Percentiles rank a stretch among this genome's conserved stretches.
These are phyloP conservation scores for Pythium apleroticum DNA, from an alignment of 352 stramenopile species.

Conservation along the genomic window DNA sequence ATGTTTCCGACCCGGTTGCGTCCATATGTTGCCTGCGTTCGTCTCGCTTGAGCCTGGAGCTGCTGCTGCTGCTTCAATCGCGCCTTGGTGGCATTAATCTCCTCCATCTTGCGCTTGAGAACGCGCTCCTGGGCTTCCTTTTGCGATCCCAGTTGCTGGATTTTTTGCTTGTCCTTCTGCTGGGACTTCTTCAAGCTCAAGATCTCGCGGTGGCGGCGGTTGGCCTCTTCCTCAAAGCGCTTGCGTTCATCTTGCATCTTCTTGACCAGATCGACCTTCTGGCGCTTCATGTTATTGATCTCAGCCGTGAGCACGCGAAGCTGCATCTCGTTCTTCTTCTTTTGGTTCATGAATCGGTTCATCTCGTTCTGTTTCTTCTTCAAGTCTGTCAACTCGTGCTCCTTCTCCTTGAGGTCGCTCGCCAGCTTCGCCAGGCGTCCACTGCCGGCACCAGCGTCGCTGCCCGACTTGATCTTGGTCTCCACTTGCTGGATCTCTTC, in stretches of 20 bases:
- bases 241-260: constrained; percentile 89
- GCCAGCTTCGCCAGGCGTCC: constrained; percentile 65
- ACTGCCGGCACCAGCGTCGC: constrained; percentile 50
- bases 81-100: constrained; percentile 75
- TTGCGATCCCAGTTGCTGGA: constrained; percentile 73
- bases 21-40: constrained; percentile 56
- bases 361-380: constrained; percentile 86
- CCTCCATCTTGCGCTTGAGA: constrained; percentile 87
- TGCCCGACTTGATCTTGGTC: constrained; percentile 57
- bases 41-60: constrained; percentile 64
- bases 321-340: constrained; percentile 89
- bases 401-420: constrained; percentile 76
- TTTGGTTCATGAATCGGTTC: constrained; percentile 77
- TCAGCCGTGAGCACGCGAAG: constrained; percentile 75
- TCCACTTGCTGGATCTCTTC: constrained; percentile 78
- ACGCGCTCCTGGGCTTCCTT: constrained; percentile 87
- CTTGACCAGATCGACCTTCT: constrained; percentile 88
- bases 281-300: constrained; percentile 86
- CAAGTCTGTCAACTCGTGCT: constrained; percentile 63
- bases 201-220: constrained; percentile 75
- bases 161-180: constrained; percentile 82
- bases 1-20: constrained; percentile 34
- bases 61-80: constrained; percentile 85
- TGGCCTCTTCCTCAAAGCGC: constrained; percentile 80
- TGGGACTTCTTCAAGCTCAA: constrained; percentile 78